Evolutionary conservation across 345 rosid species (phyloP).

Genomic region (Melastoma malabathricum): DNA sequence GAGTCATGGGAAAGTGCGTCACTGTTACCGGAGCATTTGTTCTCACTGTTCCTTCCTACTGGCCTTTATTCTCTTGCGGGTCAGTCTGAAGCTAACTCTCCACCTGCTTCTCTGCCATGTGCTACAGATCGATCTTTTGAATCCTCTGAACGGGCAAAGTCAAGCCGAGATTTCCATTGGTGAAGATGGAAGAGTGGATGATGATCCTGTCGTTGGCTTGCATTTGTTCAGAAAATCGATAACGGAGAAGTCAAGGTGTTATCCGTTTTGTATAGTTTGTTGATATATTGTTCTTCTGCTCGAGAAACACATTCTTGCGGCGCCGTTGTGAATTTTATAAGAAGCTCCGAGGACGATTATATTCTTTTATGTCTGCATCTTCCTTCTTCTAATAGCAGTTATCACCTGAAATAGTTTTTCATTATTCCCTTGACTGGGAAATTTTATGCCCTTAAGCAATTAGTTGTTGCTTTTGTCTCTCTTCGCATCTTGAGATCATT

Average conservation of each 20-base stretch:
- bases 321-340: too few species aligned
- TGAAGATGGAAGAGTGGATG: slow-evolving; percentile 26
- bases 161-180: slow-evolving; percentile 21
- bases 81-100: neutral
- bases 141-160: slow-evolving; percentile 58
- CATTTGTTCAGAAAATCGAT: slow-evolving; percentile 54
- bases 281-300: too few species aligned
- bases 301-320: too few species aligned
- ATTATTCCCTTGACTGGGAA: too few species aligned
- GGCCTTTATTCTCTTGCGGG: neutral
- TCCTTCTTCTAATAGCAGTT: too few species aligned
- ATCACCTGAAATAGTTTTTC: too few species aligned
- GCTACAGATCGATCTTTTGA: slow-evolving; percentile 51
- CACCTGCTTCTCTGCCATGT: neutral
- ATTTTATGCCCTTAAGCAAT: too few species aligned
- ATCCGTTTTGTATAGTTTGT: neutral
- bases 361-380: too few species aligned
- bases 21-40: neutral
- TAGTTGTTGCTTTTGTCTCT: neutral
- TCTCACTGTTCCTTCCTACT: neutral
- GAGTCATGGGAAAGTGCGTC: slow-evolving; percentile 61
- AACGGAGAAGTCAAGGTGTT: slow-evolving; percentile 35
- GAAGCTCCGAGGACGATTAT: too few species aligned
- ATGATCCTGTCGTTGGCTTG: slow-evolving; percentile 42
- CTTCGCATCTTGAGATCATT: neutral